These are phyloP conservation scores for Pichia sp. DNA, from an alignment of 1,139 yeast genomes.

Conservation along the genomic window DNA sequence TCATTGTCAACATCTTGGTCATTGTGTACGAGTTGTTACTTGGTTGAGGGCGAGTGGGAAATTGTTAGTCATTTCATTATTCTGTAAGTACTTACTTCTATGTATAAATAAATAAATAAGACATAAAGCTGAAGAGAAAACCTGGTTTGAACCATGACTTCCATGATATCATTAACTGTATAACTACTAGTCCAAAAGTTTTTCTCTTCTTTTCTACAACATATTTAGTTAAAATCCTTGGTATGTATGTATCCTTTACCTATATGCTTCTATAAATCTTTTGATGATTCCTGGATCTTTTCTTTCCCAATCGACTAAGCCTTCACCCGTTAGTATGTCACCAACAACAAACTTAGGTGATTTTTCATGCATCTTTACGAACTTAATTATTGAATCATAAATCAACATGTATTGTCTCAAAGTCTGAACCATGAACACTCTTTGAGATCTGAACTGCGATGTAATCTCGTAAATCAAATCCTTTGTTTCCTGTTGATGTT, in stretches of 20 bases:
- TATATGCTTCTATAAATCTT: constrained; percentile 12
- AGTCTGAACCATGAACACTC: constrained; percentile 58
- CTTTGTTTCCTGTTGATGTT: constrained; percentile 13
- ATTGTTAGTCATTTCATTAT: not conserved
- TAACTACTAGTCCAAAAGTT: not conserved
- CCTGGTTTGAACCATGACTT: not conserved
- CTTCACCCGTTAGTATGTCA: constrained; percentile 10
- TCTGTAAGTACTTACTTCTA: not conserved
- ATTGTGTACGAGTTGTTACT: constrained; percentile 70
- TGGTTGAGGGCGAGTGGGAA: constrained; percentile 42
- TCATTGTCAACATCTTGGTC: constrained; percentile 60
- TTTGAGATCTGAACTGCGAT: constrained; percentile 45
- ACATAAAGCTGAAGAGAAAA: not conserved
- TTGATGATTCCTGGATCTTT: constrained; percentile 17
- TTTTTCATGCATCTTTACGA: constrained; percentile 17
- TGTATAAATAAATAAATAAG: not conserved
- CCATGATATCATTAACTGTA: not conserved
- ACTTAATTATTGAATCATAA: constrained; percentile 38
- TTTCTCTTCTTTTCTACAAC: not conserved
- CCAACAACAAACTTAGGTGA: not conserved
- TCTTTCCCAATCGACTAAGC: constrained; percentile 19
- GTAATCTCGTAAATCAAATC: constrained; percentile 43
- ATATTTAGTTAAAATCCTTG: not conserved
- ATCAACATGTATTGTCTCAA: constrained; percentile 50
- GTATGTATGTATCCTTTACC: not conserved